Base-by-base conservation (phyloP, 1,284 basidiomycete genomes). In the Marasmius oreades region DNA sequence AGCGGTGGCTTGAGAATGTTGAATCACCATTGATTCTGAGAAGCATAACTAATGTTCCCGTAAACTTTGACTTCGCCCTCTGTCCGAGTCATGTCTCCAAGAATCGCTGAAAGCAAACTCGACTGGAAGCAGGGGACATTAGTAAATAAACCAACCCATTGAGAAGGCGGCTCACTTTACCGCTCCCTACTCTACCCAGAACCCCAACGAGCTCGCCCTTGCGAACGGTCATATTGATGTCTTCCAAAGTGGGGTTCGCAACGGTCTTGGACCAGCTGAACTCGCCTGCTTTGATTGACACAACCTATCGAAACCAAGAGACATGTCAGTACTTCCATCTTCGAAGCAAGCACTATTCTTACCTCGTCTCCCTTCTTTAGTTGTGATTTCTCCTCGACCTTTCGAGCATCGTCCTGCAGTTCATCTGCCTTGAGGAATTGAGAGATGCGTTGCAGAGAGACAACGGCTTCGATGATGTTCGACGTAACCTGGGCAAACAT, bases 121-220 rank as follows among this genome's bases (percentile, higher is more conserved):
- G 85, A 84, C 86, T 89, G 56, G 3, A 52, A 34, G 23, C 4
- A 7, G 28, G 2, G 8, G 23, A 52, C 52, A 58, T 18, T n/a
- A 52, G 59, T 34, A 56, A 36, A 28, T 52, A 26, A 18, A n/a
- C n/a, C 26, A 46, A 47, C 16, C 46, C 8, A 4, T 20, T 20
- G n/a, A 45, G 5, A 24, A 26, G n/a, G 33, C 7, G 53, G 59
- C 74, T 62, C 62, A 88, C 85, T 81, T 98, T 98, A 55, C 95
- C 95, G 51, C 87, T 84, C n/a, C 95, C 95, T 28, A 98, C 95
- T 31, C 90, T 85, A 10, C 95, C 95, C 14, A 97, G 80, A 3
- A 98, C 76, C 10, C 90, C 93, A 0, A 95, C 74, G 2, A 98
- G 73, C 64, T 97, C 91, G n/a, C 94, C 94, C 68, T 92, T 94